Evolutionary conservation across 2,329 filamentous ascomycete genomes (phyloP), one percentile per base, ranked within the genome.

Genomic region (Blastomyces silverae): DNA sequence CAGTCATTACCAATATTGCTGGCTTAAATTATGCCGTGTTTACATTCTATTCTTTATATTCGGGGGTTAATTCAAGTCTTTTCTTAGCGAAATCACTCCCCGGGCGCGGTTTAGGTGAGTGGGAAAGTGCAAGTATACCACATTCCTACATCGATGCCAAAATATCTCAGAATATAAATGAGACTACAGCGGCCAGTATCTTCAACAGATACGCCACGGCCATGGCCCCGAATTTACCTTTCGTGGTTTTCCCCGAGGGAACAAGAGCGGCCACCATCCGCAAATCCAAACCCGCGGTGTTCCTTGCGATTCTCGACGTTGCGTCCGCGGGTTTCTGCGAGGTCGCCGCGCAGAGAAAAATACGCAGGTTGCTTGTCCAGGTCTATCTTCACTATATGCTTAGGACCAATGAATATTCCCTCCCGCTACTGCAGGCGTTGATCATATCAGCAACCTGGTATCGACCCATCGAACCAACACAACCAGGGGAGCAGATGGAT

Each of bases 401-500:
- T 50, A 17, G 59, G 22, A 48, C 22, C 3, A 20, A 48, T n/a
- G 59, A 61, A 20, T 61, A 61, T 37, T 61, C 37, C 42, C 42
- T 48, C 5, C 25, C 59, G 17, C 7, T 61, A 20, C 39, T 61
- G 8, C 39, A 61, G n/a, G 58, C 58, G 20, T 48, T 61, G 58
- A 61, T 61, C n/a, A 61, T 61, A 46, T 61, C 59, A 4, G 39
- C 59, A 46, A 17, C 59, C 7, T 46, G 59, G 39, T 61, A 61
- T 15, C 34, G 31, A 34, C 34, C 59, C 15, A 61, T 28, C 48
- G 39, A 61, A 46, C 39, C 59, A 34, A 61, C 28, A 11, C 59
- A 61, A 34, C 59, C 59, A 17, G 59, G 59, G n/a, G 59, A 61
- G 10, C 39, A 61, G 20, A 61, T 61, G 59, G 34, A 46, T 61